phyloP scores from a whole-genome alignment of 2,329 filamentous ascomycete species.

The Fusarium sp. region DNA sequence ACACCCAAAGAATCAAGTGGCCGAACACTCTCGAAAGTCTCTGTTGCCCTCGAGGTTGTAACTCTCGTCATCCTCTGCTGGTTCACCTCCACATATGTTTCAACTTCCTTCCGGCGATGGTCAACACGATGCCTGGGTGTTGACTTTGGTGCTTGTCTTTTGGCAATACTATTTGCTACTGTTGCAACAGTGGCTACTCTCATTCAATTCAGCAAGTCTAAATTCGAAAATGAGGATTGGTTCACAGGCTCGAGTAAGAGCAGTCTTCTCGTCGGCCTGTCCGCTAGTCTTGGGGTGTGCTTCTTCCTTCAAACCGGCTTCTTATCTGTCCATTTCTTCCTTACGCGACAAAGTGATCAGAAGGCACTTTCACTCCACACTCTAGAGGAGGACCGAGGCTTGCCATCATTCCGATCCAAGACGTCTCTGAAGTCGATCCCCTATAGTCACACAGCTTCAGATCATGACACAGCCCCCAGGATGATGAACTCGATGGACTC shows the following conservation, averaged over 20 bases:
- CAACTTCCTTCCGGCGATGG: conserved; percentile 33
- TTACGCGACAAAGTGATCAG: conserved; percentile 44
- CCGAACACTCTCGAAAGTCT: conserved; percentile 38
- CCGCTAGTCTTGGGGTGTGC: conserved; percentile 57
- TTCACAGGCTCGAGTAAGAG: conserved; percentile 27
- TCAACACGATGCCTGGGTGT: conserved; percentile 40
- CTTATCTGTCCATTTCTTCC: conserved; percentile 56
- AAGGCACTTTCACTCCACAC: conserved; percentile 35
- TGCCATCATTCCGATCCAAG: conserved; percentile 40
- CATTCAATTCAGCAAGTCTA: conserved; percentile 48
- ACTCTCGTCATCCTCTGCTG: conserved; percentile 41
- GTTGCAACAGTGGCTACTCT: conserved; percentile 57
- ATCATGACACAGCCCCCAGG: conserved; percentile 45
- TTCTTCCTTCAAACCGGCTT: conserved; percentile 61
- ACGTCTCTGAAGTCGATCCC: conserved; percentile 60
- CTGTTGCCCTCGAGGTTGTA: conserved; percentile 44
- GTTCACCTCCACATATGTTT: conserved; percentile 48
- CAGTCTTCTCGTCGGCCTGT: conserved; percentile 55
- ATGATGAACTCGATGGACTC: conserved; percentile 50
- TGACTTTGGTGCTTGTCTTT: conserved; percentile 45
- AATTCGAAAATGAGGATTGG: conserved; percentile 19
- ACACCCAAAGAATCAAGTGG: conserved; percentile 36
- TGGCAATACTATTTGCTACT: conserved; percentile 57
- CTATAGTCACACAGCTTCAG: conserved; percentile 58
- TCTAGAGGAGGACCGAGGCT: conserved; percentile 35